Evolutionary conservation across 805 yeast species (phyloP), one percentile per base, ranked within the genome.

Genomic region (Candida methanosorbosa): DNA sequence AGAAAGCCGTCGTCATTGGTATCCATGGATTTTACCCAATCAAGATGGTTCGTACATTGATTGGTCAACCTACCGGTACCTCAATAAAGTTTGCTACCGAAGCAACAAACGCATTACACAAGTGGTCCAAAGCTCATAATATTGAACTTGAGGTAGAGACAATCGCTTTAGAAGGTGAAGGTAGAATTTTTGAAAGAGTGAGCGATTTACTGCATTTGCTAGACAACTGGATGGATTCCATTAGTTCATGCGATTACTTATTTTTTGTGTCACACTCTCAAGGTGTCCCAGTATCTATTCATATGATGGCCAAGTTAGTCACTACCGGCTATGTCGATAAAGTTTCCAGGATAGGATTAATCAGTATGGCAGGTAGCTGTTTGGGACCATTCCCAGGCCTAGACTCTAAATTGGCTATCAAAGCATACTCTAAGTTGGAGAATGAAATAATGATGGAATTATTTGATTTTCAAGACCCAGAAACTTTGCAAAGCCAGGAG

Each of bases 21-120:
- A 83, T 92, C 2, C 98, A 90, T 59, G 97, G 97, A 0, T 90
- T 87, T 54, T 84, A 88, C 55, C 98, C 98, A 0, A 79, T 87
- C 2, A 75, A 75, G 40, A 77, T 86, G 68, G 69, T 88, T 5
- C 64, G 95, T 36, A 82, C 90, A 1, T 54, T 90, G 8, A 75
- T 90, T 32, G 97, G 97, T 1, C 86, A 88, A 39, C 92, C 96
- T 2, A 88, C 94, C 8, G 97, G 96, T 0, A 83, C 95, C 0
- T 85, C 97, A 0, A 62, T 75, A 18, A 75, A 78, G 46, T 84
- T 92, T 58, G 83, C 87, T 20, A 72, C 72, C 36, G 90, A 82
- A 46, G 94, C 95, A 0, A 88, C 82, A 28, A 67, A 66, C 36
- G 78, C 84, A 0, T 68, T 92, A 2, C 63, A 68, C 26, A 60